These are phyloP conservation scores for Tetrapisispora fleetii DNA, from an alignment of 805 yeast genomes.

Conservation along the genomic window DNA sequence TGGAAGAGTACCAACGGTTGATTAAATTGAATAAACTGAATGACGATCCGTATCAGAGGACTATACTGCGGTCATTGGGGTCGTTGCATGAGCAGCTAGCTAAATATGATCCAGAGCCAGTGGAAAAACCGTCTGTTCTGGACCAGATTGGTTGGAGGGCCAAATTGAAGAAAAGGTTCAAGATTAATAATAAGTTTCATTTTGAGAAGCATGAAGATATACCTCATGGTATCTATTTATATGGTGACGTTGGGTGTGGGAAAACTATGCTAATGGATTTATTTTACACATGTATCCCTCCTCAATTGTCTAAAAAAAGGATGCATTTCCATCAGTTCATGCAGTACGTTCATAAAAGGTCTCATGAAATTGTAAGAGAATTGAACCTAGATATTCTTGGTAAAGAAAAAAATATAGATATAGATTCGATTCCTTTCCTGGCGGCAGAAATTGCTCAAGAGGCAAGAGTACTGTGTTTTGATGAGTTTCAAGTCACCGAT, in stretches of 20 bases:
- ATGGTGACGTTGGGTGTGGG: slow-evolving; percentile 98
- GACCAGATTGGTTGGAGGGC: slow-evolving; percentile 37
- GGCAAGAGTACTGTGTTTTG: slow-evolving; percentile 80
- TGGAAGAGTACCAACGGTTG: slow-evolving; percentile 41
- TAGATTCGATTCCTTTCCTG: slow-evolving; percentile 73
- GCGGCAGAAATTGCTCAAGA: slow-evolving; percentile 75
- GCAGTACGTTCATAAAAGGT: slow-evolving; percentile 84
- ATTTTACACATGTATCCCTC: slow-evolving; percentile 76
- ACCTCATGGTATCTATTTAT: slow-evolving; percentile 81
- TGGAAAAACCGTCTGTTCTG: slow-evolving; percentile 42
- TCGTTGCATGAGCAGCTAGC: slow-evolving; percentile 45
- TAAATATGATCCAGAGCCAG: slow-evolving; percentile 53
- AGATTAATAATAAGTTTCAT: slow-evolving; percentile 6
- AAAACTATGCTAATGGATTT: slow-evolving; percentile 97
- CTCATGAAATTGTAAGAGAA: slow-evolving; percentile 59
- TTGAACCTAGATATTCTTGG: slow-evolving; percentile 36
- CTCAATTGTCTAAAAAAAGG: slow-evolving; percentile 64
- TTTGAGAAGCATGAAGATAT: slow-evolving; percentile 22
- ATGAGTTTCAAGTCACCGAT: slow-evolving; percentile 96
- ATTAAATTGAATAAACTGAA: slow-evolving; percentile 43
- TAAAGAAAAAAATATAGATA: slow-evolving; percentile 36
- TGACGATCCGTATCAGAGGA: slow-evolving; percentile 75
- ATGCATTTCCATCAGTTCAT: slow-evolving; percentile 95
- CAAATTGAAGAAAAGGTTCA: slow-evolving; percentile 11
- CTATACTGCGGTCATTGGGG: slow-evolving; percentile 54